These are phyloP conservation scores for Mycena indigotica DNA, from an alignment of 768 basidiomycete species.

Conservation along the genomic window DNA sequence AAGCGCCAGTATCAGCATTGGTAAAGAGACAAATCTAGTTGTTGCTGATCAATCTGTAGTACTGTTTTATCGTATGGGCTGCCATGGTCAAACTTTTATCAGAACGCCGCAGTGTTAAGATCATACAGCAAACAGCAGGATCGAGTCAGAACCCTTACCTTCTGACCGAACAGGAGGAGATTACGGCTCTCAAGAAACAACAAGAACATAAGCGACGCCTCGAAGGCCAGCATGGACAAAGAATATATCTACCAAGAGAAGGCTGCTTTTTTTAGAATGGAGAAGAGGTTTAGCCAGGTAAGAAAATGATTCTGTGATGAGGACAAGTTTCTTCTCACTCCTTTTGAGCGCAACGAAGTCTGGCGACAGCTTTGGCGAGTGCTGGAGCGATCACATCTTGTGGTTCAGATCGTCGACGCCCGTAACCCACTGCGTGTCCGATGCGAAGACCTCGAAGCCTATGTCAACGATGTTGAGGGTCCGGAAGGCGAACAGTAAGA, in stretches of 20 bases:
- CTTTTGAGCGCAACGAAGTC: slow-evolving; percentile 98
- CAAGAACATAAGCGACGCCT: slow-evolving; percentile 68
- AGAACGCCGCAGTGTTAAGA: slow-evolving; percentile 82
- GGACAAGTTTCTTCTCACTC: slow-evolving; percentile 87
- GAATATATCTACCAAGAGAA: slow-evolving; percentile 83
- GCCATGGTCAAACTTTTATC: slow-evolving; percentile 2
- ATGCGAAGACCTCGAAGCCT: slow-evolving; percentile 87
- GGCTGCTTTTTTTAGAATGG: slow-evolving; percentile 91
- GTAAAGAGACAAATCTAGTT: slow-evolving; percentile 72
- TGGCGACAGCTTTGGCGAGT: slow-evolving; percentile 99
- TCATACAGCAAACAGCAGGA: slow-evolving; percentile 61
- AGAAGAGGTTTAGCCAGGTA: slow-evolving; percentile 88
- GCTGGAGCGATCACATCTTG: slow-evolving; percentile 88
- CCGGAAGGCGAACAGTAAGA: slow-evolving; percentile 75
- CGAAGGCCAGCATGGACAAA: slow-evolving; percentile 89
- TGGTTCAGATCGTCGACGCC: slow-evolving; percentile 96
- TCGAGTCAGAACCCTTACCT: slow-evolving; percentile 81
- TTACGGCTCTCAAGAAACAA: slow-evolving; percentile 71
- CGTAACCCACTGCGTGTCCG: slow-evolving; percentile 92
- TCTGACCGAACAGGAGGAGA: slow-evolving; percentile 80
- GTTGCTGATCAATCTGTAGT: slow-evolving; percentile 92
- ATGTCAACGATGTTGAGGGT: slow-evolving; percentile 83
- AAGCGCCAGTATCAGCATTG: slow-evolving; percentile 62
- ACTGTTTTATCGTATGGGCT: background rate
- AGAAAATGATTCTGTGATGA: slow-evolving; percentile 77